Evolutionary conservation across 345 rosid species (phyloP).

Genomic region (Salix viminalis): DNA sequence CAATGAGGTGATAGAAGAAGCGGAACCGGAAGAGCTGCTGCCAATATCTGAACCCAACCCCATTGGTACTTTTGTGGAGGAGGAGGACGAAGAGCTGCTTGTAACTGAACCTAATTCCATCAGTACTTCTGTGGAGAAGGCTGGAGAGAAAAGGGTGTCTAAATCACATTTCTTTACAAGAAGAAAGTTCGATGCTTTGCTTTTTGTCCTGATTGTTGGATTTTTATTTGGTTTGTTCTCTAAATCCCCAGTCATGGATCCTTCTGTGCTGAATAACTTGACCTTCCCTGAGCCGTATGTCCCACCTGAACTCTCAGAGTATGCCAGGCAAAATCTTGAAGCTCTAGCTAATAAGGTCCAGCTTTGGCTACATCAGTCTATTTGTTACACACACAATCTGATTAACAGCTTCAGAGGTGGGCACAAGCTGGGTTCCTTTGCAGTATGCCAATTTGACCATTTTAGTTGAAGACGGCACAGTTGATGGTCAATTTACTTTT

Average conservation of each 20-base stretch:
- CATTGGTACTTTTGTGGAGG: background rate
- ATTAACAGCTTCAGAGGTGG: conserved; percentile 26
- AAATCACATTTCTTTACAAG: conserved; percentile 33
- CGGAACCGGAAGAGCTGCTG: conserved; percentile 24
- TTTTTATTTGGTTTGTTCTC: conserved; percentile 29
- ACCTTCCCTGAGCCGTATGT: conserved; percentile 29
- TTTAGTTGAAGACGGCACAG: conserved; percentile 28
- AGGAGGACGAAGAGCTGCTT: conserved; percentile 21
- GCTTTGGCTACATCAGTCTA: conserved; percentile 32
- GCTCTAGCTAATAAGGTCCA: conserved; percentile 30
- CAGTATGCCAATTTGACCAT: conserved; percentile 54
- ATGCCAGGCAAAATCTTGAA: conserved; percentile 30
- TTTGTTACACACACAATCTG: conserved; percentile 32
- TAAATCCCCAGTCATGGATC: conserved; percentile 28
- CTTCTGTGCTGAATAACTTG: conserved; percentile 27
- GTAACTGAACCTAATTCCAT: conserved; percentile 16
- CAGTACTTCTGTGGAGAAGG: conserved; percentile 9
- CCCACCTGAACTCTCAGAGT: conserved; percentile 39
- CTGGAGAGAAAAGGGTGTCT: conserved; percentile 23
- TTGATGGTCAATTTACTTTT: conserved; percentile 19
- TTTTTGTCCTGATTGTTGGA: conserved; percentile 35
- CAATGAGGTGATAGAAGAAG: conserved; percentile 17
- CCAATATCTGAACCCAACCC: conserved; percentile 11
- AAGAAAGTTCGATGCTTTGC: conserved; percentile 38
- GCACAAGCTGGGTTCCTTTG: conserved; percentile 24